These are phyloP conservation scores for Taiozyma sp. DNA, from an alignment of 1,139 yeast species.

Conservation along the genomic window DNA sequence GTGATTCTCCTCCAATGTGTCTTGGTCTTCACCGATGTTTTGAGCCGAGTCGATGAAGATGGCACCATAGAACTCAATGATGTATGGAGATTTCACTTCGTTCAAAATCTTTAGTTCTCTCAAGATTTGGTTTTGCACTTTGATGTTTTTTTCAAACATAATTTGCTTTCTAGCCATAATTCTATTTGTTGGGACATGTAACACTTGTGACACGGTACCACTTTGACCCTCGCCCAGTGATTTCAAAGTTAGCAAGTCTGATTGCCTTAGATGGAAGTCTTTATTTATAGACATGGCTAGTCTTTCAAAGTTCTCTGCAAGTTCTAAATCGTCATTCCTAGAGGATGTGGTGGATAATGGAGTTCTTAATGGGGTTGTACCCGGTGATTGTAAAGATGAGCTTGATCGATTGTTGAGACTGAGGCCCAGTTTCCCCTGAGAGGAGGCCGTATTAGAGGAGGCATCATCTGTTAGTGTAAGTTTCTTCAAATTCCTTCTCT, in stretches of 20 bases:
- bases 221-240: slow-evolving; percentile 91
- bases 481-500: slow-evolving; percentile 70
- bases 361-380: slow-evolving; percentile 9
- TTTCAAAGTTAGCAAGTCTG: slow-evolving; percentile 69
- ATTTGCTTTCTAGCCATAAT: slow-evolving; percentile 90
- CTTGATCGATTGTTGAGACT: neutral
- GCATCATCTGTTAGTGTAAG: slow-evolving; percentile 41
- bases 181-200: slow-evolving; percentile 83
- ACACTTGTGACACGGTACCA: slow-evolving; percentile 84
- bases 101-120: slow-evolving; percentile 88
- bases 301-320: slow-evolving; percentile 31
- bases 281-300: slow-evolving; percentile 24
- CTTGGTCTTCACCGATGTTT: slow-evolving; percentile 3
- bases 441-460: neutral
- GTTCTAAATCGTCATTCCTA: slow-evolving; percentile 27
- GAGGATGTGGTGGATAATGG: slow-evolving; percentile 16
- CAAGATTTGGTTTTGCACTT: slow-evolving; percentile 78
- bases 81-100: slow-evolving; percentile 78
- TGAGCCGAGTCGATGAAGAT: slow-evolving; percentile 18
- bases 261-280: slow-evolving; percentile 40
- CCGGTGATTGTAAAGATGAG: slow-evolving; percentile 9
- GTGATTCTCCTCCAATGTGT: slow-evolving; percentile 2
- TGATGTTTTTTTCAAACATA: slow-evolving; percentile 73
- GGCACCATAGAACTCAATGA: slow-evolving; percentile 89
- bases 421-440: neutral